phyloP scores from a whole-genome alignment of 2,329 filamentous ascomycete species.

The Pseudocercospora musae region DNA sequence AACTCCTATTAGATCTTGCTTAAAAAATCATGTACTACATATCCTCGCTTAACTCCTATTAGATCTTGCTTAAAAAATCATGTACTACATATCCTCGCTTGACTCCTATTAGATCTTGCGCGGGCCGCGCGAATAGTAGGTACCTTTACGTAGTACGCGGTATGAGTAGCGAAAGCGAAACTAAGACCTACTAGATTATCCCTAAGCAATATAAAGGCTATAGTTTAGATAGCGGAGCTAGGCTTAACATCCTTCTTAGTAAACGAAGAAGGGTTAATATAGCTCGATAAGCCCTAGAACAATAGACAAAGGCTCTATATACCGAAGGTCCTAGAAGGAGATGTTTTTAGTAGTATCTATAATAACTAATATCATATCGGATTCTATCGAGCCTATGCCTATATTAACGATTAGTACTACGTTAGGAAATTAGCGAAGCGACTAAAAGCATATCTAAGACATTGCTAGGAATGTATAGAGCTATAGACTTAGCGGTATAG shows the following conservation, averaged over 20 bases:
- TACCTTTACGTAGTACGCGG: not conserved
- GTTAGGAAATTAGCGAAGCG: not conserved
- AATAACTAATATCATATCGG: not conserved
- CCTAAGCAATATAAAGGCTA: not conserved
- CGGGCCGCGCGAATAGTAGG: not conserved
- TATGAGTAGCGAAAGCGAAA: too few relatives aligned
- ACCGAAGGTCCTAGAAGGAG: not conserved
- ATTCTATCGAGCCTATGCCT: not conserved
- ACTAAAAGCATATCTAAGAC: not conserved
- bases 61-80: too few relatives aligned
- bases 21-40: too few relatives aligned
- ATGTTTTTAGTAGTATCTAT: not conserved
- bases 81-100: too few relatives aligned
- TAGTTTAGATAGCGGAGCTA: not conserved
- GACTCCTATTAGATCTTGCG: too few relatives aligned
- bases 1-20: too few relatives aligned
- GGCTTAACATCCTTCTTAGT: not conserved
- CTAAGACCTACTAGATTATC: not conserved
- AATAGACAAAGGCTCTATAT: not conserved
- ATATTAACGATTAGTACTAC: not conserved
- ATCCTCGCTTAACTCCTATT: too few relatives aligned
- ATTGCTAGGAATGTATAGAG: not conserved
- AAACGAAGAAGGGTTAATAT: not conserved
- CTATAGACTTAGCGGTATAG: too few relatives aligned
- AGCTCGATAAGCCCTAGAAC: not conserved